Base-by-base conservation (phyloP, 2,329 filamentous ascomycete genomes). In the Scedosporium minutisporum region DNA sequence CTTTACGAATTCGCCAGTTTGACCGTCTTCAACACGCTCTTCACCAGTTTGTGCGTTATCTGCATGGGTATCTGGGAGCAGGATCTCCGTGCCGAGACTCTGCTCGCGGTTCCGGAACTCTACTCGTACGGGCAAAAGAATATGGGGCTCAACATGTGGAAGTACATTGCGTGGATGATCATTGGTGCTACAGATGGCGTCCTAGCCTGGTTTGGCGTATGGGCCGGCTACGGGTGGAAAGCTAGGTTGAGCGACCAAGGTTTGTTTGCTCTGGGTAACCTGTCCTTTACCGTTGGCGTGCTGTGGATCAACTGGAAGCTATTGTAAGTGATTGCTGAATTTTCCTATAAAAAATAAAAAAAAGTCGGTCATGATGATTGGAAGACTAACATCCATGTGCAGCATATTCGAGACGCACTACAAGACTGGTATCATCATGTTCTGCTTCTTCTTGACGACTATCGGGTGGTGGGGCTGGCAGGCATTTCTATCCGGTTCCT, bases 21-120 rank as follows among this genome's bases (percentile, higher is more conserved):
- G 70, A 95, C 89, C 57, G 91, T 96, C 71, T 93, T 97, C 78
- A 97, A 97, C 71, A 95, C 91, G 1, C 82, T 97, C 12, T 97
- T 97, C 74, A 97, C 93, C 0, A 95, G 90, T 64, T 78, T 97
- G 2, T 87, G 88, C 51, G 90, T 95, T 25, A 96, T 97, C 66
- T 89, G 96, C 69, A 83, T 96, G 66, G 93, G 92, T 10, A 88
- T 96, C 18, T 96, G 95, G 76, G 93, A 96, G 71, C 91, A 96
- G 72, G 93, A 97, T 70, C 81, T 97, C 2, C 78, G 82, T 3
- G 88, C 92, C 0, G 86, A 91, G 38, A 97, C 93, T 0, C 80
- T 97, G 2, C 80, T 97, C n/a, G 93, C 93, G 0, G 88, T 96
- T 0, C 93, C 93, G 0, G 93, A 97, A 72, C 82, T 97, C 1